Percentiles rank a stretch among this genome's conserved stretches.
Evolutionary conservation across 177 flowering plant species (phyloP).

Genomic region (Vitis hybrid): DNA sequence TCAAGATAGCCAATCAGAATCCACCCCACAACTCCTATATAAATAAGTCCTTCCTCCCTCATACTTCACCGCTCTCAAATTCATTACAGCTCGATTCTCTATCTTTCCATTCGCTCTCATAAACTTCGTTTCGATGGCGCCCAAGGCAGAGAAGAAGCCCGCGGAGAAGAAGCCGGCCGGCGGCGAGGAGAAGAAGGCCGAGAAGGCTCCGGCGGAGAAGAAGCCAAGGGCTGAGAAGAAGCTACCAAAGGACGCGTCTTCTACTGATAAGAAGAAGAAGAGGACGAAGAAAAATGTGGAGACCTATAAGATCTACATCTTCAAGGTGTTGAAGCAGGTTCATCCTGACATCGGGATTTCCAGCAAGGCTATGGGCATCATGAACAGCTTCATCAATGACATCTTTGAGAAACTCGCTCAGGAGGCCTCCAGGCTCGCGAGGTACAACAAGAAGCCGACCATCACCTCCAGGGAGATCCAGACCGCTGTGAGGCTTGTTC

Average conservation of each 20-base stretch:
- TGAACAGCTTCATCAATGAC: slow-evolving; percentile 20
- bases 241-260: slow-evolving; percentile 28
- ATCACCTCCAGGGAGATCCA: too few relatives aligned
- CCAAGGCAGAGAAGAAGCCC: slow-evolving; percentile 33
- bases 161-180: slow-evolving; percentile 36
- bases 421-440: slow-evolving; percentile 16
- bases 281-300: slow-evolving; percentile 9
- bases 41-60: background rate
- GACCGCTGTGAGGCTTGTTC: too few relatives aligned
- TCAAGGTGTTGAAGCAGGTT: slow-evolving; percentile 8
- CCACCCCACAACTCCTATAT: slow-evolving; percentile 1
- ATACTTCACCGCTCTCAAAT: background rate
- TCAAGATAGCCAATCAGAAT: slow-evolving; percentile 1
- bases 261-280: slow-evolving; percentile 14
- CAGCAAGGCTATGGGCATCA: slow-evolving; percentile 20
- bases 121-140: slow-evolving; percentile 22
- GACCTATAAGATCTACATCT: slow-evolving; percentile 16
- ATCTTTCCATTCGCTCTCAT: background rate
- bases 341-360: slow-evolving; percentile 9
- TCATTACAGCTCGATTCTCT: background rate
- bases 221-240: slow-evolving; percentile 37
- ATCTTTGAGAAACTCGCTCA: slow-evolving; percentile 18
- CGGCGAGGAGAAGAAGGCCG: slow-evolving; percentile 29
- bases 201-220: slow-evolving; percentile 31
- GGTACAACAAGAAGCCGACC: slow-evolving; percentile 15